Evolutionary conservation across 805 yeast species (phyloP).

Genomic region (Cyberlindnera sargentensis): DNA sequence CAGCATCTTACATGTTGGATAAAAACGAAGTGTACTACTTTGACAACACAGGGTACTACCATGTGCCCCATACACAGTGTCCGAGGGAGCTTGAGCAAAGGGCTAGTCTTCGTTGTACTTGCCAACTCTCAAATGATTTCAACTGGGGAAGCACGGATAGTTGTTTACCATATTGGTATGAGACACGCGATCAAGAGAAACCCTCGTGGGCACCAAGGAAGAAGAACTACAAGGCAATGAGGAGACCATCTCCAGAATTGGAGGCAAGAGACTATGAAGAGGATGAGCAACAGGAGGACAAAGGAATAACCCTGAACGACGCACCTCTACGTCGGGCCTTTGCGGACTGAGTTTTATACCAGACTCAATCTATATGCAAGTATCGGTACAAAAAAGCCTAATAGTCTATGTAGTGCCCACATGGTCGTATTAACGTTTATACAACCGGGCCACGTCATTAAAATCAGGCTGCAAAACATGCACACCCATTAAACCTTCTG

Average conservation of each 20-base stretch:
- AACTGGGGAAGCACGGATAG: constrained; percentile 22
- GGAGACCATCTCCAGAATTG: neutral
- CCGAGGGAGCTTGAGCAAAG: constrained; percentile 42
- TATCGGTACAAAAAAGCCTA: no score
- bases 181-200: constrained; percentile 11
- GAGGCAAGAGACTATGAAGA: no score
- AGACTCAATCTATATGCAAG: no score
- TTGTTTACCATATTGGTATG: constrained; percentile 19
- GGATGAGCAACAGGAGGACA: no score
- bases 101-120: constrained; percentile 41
- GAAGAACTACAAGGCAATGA: constrained; percentile 1
- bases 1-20: constrained; percentile 53
- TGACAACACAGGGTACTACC: constrained; percentile 69
- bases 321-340: no score
- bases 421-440: no score
- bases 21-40: constrained; percentile 59
- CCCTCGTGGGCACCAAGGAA: constrained; percentile 16
- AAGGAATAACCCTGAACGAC: no score
- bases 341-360: no score
- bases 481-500: no score
- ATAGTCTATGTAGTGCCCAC: no score
- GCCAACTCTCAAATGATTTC: constrained; percentile 31
- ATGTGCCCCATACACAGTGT: constrained; percentile 52
- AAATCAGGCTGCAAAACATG: no score
- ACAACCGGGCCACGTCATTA: no score